Evolutionary conservation across 768 basidiomycete genomes (phyloP).

Genomic region (Mycena sanguinolenta): DNA sequence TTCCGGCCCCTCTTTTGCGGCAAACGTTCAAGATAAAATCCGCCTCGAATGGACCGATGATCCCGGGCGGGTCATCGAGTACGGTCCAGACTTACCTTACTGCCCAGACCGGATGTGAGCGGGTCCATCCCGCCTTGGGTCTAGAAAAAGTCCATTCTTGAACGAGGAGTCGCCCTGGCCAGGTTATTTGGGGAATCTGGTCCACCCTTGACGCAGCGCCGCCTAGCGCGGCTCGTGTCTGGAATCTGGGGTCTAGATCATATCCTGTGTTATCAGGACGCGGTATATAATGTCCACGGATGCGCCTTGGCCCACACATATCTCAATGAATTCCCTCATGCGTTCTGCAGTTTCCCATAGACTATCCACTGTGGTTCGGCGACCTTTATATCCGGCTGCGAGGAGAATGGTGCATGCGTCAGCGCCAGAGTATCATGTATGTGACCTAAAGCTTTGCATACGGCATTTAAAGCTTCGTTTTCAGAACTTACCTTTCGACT

Average conservation of each 20-base stretch:
- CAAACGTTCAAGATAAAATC: no score
- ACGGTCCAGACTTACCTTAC: no score
- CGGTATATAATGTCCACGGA: background rate
- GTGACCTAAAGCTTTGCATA: background rate
- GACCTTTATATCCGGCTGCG: background rate
- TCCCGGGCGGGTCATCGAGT: no score
- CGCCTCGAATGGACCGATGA: no score
- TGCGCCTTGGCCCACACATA: background rate
- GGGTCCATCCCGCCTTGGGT: no score
- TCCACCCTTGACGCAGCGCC: no score
- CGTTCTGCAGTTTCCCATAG: background rate
- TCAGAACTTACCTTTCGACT: slow-evolving; percentile 41
- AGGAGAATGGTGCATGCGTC: slow-evolving; percentile 14
- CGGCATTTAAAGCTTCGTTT: background rate
- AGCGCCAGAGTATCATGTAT: slow-evolving; percentile 27
- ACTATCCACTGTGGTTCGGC: background rate
- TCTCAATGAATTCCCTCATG: background rate
- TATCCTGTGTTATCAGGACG: background rate
- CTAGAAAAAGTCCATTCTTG: no score
- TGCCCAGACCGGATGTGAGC: no score
- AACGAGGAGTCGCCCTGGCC: background rate
- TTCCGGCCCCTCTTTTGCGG: no score
- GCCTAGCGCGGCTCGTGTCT: no score
- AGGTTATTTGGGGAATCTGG: no score
- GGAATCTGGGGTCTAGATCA: background rate